Conservation (phyloP, 805 yeast species). For the Suhomyces sp. region DNA sequence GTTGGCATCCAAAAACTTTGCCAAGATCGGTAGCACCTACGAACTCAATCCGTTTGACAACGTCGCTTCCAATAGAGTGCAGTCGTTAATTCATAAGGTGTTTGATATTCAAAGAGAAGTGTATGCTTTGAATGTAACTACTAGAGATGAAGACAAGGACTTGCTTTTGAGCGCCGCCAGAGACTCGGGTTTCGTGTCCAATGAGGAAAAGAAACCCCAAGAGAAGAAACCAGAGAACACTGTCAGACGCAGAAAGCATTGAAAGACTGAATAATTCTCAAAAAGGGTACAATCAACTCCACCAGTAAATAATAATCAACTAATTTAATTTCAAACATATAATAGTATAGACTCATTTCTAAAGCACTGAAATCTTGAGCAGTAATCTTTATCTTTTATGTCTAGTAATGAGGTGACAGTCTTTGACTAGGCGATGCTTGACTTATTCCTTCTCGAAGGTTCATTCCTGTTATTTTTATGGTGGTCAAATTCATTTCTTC, state of each 20-base stretch:
- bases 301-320: too few relatives aligned
- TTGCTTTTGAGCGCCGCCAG: conserved; percentile 12
- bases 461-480: too few relatives aligned
- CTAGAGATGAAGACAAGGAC: conserved; percentile 19
- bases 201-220: background rate
- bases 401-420: too few relatives aligned
- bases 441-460: too few relatives aligned
- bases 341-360: too few relatives aligned
- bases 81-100: conserved; percentile 13
- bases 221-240: background rate
- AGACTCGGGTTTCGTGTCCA: conserved; percentile 6
- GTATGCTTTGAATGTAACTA: conserved; percentile 26
- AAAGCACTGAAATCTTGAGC: too few relatives aligned
- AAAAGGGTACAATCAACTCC: too few relatives aligned
- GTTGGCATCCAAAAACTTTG: conserved; percentile 45
- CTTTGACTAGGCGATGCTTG: too few relatives aligned
- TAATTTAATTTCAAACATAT: too few relatives aligned
- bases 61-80: background rate
- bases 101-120: conserved; percentile 27
- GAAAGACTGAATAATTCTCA: too few relatives aligned
- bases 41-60: conserved; percentile 29
- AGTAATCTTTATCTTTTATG: background rate
- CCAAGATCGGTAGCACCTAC: conserved; percentile 24
- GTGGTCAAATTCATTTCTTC: too few relatives aligned
- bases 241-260: background rate